Conservation (phyloP, 2,329 filamentous ascomycete genomes). For the Aureobasidium sp. region DNA sequence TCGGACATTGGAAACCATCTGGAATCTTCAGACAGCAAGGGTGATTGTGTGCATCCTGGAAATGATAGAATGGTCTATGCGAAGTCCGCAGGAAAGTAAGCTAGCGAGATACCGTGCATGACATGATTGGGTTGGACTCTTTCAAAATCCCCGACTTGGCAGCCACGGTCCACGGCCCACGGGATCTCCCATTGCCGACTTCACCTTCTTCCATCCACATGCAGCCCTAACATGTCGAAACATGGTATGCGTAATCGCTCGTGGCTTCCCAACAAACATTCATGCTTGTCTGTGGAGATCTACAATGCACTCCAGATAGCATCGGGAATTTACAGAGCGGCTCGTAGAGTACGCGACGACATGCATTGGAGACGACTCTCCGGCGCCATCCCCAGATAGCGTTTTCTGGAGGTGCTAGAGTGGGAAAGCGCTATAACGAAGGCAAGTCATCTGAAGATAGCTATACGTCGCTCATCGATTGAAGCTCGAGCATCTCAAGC, state of each 20-base stretch:
- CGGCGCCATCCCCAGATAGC: neutral
- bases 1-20: neutral
- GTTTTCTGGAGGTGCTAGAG: neutral
- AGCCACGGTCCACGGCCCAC: too few relatives aligned
- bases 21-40: neutral
- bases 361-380: neutral
- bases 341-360: neutral
- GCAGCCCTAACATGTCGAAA: neutral
- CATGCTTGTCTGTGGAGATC: neutral
- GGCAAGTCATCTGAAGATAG: neutral
- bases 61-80: neutral
- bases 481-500: neutral
- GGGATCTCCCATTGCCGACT: neutral
- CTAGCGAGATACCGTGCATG: neutral
- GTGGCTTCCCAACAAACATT: constrained; percentile 5
- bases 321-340: neutral
- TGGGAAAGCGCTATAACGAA: neutral
- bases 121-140: neutral
- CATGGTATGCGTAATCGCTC: neutral
- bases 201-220: neutral
- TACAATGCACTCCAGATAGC: neutral
- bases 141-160: neutral
- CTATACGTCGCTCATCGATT: neutral
- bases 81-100: neutral
- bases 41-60: neutral